Percentiles rank a stretch among this genome's conserved stretches.
Conservation (phyloP, 805 yeast genomes). For the Saccharomycopsis fibuligera region DNA sequence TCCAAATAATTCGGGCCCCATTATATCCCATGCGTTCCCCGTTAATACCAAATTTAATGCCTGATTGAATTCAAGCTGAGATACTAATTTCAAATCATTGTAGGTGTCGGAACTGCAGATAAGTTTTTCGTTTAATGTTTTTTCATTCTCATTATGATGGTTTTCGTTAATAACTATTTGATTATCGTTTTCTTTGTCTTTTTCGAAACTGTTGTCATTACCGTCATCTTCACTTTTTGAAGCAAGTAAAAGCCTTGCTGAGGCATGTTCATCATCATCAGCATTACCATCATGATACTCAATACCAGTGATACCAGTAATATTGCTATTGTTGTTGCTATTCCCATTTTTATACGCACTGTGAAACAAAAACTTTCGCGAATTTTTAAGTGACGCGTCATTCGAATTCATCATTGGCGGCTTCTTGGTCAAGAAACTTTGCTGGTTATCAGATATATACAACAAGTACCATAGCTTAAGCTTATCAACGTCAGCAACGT, state of each 20-base stretch:
- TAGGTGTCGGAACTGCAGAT: slow-evolving; percentile 22
- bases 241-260: background rate
- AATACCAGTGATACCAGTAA: no score
- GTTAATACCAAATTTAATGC: slow-evolving; percentile 52
- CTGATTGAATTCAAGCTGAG: slow-evolving; percentile 66
- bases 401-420: slow-evolving; percentile 43
- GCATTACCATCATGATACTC: background rate
- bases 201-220: background rate
- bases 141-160: no score
- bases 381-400: slow-evolving; percentile 22
- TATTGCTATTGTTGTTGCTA: slow-evolving; percentile 3
- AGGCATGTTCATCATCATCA: background rate
- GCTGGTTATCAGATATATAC: slow-evolving; percentile 63
- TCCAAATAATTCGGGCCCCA: slow-evolving; percentile 57
- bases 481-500: slow-evolving; percentile 34
- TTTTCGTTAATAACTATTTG: no score
- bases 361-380: slow-evolving; percentile 38
- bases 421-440: slow-evolving; percentile 53
- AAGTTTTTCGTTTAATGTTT: slow-evolving; percentile 23
- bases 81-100: slow-evolving; percentile 52
- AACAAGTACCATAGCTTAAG: slow-evolving; percentile 61
- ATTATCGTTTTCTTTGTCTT: slow-evolving; percentile 6
- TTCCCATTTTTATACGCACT: slow-evolving; percentile 16
- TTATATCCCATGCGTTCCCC: slow-evolving; percentile 55
- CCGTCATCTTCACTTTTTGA: background rate